A percentile compares a stretch with the other conserved stretches of the same genome.
Conservation (phyloP, 2,329 filamentous ascomycete species). For the Harringtonia lauricola region DNA sequence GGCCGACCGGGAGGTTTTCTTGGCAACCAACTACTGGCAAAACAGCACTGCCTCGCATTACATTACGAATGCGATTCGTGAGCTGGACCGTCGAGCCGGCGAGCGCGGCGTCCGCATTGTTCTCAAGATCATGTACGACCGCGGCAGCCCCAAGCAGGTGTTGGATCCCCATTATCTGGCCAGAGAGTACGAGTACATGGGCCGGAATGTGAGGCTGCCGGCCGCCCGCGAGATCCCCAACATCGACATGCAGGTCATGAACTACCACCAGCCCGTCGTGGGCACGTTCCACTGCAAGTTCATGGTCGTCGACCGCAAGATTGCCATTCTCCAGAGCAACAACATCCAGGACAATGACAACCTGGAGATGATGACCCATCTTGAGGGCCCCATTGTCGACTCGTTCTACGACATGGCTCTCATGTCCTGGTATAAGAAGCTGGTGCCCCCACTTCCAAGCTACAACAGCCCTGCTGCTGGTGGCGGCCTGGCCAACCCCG, state of each 20-base stretch:
- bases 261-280: constrained; percentile 57
- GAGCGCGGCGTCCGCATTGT: constrained; percentile 44
- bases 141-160: constrained; percentile 53
- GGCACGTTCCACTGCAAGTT: constrained; percentile 73
- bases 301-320: constrained; percentile 61
- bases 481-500: constrained; percentile 13
- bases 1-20: constrained; percentile 60
- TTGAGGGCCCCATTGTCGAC: constrained; percentile 69
- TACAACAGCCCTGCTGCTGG: constrained; percentile 35
- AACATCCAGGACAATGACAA: constrained; percentile 75
- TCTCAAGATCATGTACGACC: constrained; percentile 67
- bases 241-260: constrained; percentile 61
- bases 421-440: constrained; percentile 56
- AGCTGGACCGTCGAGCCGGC: constrained; percentile 56
- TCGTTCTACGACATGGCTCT: constrained; percentile 64
- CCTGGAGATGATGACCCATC: constrained; percentile 67
- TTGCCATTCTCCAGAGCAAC: constrained; percentile 65
- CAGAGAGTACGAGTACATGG: constrained; percentile 43
- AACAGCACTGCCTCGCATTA: constrained; percentile 55
- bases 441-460: constrained; percentile 49
- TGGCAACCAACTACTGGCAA: constrained; percentile 70
- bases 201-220: constrained; percentile 49
- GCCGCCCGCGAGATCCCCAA: constrained; percentile 55
- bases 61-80: constrained; percentile 56
- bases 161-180: constrained; percentile 56